Evolutionary conservation across 257 asterid genomes (phyloP).

Genomic region (Penstemon eatonii): DNA sequence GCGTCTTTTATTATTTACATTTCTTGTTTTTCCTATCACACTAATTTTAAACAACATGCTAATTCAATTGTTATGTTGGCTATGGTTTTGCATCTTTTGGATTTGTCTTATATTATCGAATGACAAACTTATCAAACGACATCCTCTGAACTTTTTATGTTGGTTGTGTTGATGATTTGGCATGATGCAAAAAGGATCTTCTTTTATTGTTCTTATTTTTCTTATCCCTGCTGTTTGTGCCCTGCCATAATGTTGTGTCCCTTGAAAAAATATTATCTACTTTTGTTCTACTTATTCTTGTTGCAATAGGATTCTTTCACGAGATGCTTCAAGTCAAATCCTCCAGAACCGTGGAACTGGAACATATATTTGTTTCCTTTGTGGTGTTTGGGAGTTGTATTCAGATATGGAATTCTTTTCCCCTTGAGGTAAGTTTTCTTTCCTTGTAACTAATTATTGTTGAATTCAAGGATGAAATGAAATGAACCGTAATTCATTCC

Average conservation of each 20-base stretch:
- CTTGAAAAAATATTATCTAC: conserved; percentile 7
- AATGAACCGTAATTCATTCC: background rate
- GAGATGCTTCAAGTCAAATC: conserved; percentile 94
- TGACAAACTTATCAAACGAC: background rate
- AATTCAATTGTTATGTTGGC: background rate
- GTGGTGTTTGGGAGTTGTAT: conserved; percentile 93
- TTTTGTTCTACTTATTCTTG: conserved; percentile 15
- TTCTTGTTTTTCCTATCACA: too few species aligned
- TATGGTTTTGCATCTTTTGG: background rate
- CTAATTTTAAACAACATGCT: background rate
- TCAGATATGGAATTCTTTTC: conserved; percentile 85
- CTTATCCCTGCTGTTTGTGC: background rate
- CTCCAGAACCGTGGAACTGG: conserved; percentile 99
- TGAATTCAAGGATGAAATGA: conserved; percentile 24
- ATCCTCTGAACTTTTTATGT: background rate
- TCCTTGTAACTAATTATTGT: background rate
- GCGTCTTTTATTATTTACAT: too few species aligned
- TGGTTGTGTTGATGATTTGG: background rate
- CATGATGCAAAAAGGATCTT: background rate
- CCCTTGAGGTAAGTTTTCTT: conserved; percentile 61
- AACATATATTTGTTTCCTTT: conserved; percentile 86
- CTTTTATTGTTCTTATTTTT: background rate
- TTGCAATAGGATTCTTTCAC: conserved; percentile 84
- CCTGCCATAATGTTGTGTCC: conserved; percentile 13
- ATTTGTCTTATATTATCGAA: background rate